A percentile compares a stretch with the other conserved stretches of the same genome.
Conservation (phyloP, 495 filamentous ascomycete genomes). For the Trichoderma reesei region DNA sequence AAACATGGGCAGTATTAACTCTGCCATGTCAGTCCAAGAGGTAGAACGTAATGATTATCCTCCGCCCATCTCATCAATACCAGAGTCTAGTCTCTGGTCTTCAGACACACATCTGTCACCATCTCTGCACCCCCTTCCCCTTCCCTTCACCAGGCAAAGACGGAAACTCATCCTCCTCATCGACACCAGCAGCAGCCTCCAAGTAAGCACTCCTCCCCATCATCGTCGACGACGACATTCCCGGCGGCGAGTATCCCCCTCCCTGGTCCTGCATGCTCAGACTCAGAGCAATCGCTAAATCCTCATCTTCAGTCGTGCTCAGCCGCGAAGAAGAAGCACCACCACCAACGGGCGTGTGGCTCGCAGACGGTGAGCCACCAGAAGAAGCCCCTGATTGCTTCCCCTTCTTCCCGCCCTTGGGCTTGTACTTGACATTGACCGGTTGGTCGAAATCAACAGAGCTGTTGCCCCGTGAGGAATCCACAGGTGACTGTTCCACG, state of each 20-base stretch:
- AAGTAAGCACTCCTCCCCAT: too few species aligned
- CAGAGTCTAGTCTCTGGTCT: background rate
- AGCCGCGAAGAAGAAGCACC: slow-evolving; percentile 5
- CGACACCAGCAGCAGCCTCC: too few species aligned
- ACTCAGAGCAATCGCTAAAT: slow-evolving; percentile 75
- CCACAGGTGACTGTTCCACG: slow-evolving; percentile 18
- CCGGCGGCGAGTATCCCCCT: slow-evolving; percentile 28
- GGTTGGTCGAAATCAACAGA: slow-evolving; percentile 39
- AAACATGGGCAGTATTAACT: background rate
- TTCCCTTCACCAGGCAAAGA: slow-evolving; percentile 35
- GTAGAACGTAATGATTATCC: background rate
- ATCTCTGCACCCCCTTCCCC: slow-evolving; percentile 31
- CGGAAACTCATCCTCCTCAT: slow-evolving; percentile 49
- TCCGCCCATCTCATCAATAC: background rate
- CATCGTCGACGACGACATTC: too few species aligned
- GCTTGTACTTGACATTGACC: slow-evolving; percentile 47
- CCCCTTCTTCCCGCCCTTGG: slow-evolving; percentile 26
- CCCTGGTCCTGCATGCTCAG: slow-evolving; percentile 76
- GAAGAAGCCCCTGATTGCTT: slow-evolving; percentile 22
- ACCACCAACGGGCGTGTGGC: slow-evolving; percentile 15
- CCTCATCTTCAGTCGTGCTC: slow-evolving; percentile 43
- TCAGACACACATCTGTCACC: background rate
- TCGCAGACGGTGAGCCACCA: slow-evolving; percentile 20
- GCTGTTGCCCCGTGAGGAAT: slow-evolving; percentile 15
- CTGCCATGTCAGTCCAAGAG: background rate